Evolutionary conservation across 1,284 basidiomycete genomes (phyloP).

Genomic region (Cutaneotrichosporon spelunceum): DNA sequence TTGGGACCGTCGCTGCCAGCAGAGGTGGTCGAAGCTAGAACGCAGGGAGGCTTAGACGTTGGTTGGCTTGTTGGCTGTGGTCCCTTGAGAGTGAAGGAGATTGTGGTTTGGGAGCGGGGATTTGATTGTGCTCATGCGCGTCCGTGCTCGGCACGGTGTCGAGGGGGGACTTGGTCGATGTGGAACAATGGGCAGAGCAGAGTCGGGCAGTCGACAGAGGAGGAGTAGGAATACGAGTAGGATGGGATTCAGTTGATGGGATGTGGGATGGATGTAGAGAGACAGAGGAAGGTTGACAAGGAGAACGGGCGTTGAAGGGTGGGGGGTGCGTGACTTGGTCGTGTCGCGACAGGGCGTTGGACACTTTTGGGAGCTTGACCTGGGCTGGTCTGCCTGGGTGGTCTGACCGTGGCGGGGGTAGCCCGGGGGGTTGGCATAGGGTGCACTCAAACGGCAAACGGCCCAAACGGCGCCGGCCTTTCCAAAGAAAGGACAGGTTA

Average conservation of each 20-base stretch:
- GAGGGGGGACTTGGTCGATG: neutral
- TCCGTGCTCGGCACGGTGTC: conserved; percentile 13
- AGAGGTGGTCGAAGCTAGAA: neutral
- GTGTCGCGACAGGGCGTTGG: neutral
- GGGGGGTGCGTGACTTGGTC: neutral
- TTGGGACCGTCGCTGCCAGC: conserved; percentile 3
- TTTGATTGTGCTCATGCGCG: conserved; percentile 3
- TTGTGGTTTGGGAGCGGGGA: neutral
- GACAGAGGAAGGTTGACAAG: neutral
- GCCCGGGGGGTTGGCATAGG: no score
- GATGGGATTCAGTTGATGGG: conserved; percentile 2
- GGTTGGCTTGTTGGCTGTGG: neutral
- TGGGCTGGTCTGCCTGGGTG: neutral
- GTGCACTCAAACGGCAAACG: no score
- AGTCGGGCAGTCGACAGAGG: neutral
- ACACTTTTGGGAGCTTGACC: neutral
- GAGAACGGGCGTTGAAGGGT: neutral
- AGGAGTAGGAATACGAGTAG: neutral
- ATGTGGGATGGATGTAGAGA: neutral
- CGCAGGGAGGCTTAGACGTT: neutral
- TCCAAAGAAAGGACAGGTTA: neutral
- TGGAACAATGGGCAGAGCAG: neutral
- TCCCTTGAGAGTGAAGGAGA: neutral
- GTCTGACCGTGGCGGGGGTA: no score
- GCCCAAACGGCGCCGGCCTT: neutral